Percentiles rank a stretch among this genome's conserved stretches.
Evolutionary conservation across 768 basidiomycete genomes (phyloP).

Genomic region (Mycena galericulata): DNA sequence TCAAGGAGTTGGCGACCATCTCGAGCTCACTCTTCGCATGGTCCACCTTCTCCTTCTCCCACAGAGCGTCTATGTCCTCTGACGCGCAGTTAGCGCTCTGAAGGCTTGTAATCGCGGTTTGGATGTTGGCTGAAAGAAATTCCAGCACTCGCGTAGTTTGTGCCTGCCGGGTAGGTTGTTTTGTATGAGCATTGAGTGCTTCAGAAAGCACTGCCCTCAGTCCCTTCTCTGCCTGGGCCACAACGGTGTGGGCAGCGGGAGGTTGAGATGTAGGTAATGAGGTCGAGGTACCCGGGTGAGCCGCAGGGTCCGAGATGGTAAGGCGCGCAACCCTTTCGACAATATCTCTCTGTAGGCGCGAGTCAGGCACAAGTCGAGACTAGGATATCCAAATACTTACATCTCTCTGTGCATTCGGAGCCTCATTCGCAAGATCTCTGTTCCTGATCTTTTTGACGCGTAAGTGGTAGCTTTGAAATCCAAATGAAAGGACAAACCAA

Average conservation of each 20-base stretch:
- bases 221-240: background rate
- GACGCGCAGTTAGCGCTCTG: background rate
- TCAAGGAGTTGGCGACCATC: slow-evolving; percentile 1
- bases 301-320: background rate
- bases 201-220: background rate
- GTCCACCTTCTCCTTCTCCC: slow-evolving; percentile 6
- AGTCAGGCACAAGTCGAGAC: background rate
- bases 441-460: background rate
- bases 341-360: background rate
- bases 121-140: background rate
- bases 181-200: background rate
- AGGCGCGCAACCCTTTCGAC: background rate
- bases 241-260: background rate
- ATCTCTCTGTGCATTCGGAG: background rate
- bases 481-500: background rate
- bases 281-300: background rate
- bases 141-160: background rate
- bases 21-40: background rate
- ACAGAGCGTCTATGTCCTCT: background rate
- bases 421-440: background rate
- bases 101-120: background rate
- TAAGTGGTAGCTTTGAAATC: background rate
- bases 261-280: background rate
- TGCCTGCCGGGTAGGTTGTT: slow-evolving; percentile 6
- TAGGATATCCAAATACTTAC: background rate